Conservation (phyloP, 768 basidiomycete genomes). For the Calocybe gangraenosa region DNA sequence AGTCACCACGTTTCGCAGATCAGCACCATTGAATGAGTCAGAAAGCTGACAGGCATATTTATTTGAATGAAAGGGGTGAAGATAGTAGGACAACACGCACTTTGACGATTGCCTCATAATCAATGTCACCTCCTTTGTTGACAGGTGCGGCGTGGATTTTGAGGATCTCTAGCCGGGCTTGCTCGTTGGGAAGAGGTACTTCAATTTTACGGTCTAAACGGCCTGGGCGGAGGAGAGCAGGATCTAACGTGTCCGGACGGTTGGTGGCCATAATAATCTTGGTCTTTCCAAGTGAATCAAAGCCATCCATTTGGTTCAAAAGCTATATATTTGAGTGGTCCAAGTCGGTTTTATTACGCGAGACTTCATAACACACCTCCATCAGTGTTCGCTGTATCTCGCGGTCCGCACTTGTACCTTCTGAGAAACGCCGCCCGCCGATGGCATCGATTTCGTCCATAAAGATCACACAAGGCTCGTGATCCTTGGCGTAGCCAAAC, state of each 20-base stretch:
- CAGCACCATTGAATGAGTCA: constrained; percentile 95
- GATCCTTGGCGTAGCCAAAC: constrained; percentile 97
- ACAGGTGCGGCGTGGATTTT: constrained; percentile 96
- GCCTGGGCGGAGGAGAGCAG: constrained; percentile 92
- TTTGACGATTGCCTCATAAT: constrained; percentile 98
- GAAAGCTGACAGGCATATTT: constrained; percentile 51
- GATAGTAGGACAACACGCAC: constrained; percentile 30
- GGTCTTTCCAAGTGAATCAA: constrained; percentile 92
- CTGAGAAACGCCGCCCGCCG: constrained; percentile 81
- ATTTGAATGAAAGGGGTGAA: not conserved
- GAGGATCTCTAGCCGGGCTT: constrained; percentile 91
- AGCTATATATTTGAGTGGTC: constrained; percentile 43
- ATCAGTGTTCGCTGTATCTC: constrained; percentile 98
- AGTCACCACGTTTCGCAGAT: constrained; percentile 91
- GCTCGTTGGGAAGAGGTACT: constrained; percentile 96
- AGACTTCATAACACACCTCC: constrained; percentile 50
- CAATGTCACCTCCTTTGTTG: constrained; percentile 92
- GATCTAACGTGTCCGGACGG: constrained; percentile 96
- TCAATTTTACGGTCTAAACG: constrained; percentile 97
- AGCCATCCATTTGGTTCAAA: constrained; percentile 99
- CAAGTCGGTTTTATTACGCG: not conserved
- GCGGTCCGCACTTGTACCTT: constrained; percentile 96
- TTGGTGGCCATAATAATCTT: constrained; percentile 99
- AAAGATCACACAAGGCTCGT: constrained; percentile 98
- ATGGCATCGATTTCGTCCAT: constrained; percentile 99